These are phyloP conservation scores for Candida pseudoglaebosa DNA, from an alignment of 805 yeast species.

Conservation along the genomic window DNA sequence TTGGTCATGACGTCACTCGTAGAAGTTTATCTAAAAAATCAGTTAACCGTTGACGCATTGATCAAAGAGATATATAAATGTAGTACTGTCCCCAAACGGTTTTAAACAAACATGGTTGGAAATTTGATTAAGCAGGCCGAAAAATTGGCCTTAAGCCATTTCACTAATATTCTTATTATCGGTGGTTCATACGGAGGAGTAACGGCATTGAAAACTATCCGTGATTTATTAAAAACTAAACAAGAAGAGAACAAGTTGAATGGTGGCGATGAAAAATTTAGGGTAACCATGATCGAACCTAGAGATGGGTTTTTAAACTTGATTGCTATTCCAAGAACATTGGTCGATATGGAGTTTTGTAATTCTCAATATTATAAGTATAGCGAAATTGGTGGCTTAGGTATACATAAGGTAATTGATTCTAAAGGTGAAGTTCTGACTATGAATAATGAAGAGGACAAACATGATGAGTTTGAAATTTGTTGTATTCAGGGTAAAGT, in stretches of 20 bases:
- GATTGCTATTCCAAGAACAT: slow-evolving; percentile 36
- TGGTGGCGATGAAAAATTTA: slow-evolving; percentile 10
- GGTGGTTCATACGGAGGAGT: slow-evolving; percentile 43
- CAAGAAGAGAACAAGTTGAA: slow-evolving; percentile 2
- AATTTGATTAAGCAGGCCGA: too few species aligned
- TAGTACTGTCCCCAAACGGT: too few species aligned
- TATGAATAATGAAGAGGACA: slow-evolving; percentile 5
- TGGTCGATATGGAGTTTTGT: slow-evolving; percentile 37
- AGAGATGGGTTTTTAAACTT: slow-evolving; percentile 37
- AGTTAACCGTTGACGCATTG: too few species aligned
- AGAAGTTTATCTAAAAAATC: too few species aligned
- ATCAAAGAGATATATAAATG: too few species aligned
- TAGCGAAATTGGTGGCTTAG: background rate
- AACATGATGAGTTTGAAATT: slow-evolving; percentile 16
- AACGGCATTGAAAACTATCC: slow-evolving; percentile 28
- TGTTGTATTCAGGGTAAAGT: slow-evolving; percentile 34
- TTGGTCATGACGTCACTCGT: too few species aligned
- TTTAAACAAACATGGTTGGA: too few species aligned
- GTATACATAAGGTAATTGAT: background rate
- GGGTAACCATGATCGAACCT: slow-evolving; percentile 38
- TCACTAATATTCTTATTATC: slow-evolving; percentile 33
- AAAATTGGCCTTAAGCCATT: background rate
- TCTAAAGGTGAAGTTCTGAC: slow-evolving; percentile 3
- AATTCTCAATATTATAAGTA: slow-evolving; percentile 32
- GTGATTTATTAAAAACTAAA: slow-evolving; percentile 19